These are phyloP conservation scores for Fusarium subtropicale DNA, from an alignment of 2,329 filamentous ascomycete species.

Conservation along the genomic window DNA sequence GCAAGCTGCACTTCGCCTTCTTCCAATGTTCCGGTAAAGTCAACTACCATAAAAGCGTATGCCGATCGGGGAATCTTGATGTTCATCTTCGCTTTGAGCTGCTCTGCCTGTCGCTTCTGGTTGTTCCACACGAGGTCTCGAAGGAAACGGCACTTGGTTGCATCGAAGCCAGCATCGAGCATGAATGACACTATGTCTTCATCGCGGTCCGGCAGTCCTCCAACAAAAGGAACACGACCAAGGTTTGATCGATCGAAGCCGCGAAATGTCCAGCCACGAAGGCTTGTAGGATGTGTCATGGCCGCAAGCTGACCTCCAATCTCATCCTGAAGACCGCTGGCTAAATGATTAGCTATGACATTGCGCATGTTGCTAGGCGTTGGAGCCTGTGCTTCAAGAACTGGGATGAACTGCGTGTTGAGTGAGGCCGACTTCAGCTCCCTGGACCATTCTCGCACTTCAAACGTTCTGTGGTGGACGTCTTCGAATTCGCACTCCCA, in stretches of 20 bases:
- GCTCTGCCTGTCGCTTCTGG: constrained; percentile 64
- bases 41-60: constrained; percentile 74
- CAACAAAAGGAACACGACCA: constrained; percentile 58
- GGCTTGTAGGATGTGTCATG: constrained; percentile 60
- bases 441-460: constrained; percentile 62
- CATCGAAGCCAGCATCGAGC: constrained; percentile 71
- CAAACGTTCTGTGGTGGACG: constrained; percentile 69
- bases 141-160: constrained; percentile 60
- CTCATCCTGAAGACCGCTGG: constrained; percentile 61
- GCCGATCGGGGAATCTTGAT: constrained; percentile 72
- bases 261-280: constrained; percentile 66
- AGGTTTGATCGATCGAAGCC: constrained; percentile 55
- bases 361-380: constrained; percentile 58
- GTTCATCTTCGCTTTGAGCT: constrained; percentile 66
- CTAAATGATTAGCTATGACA: constrained; percentile 62
- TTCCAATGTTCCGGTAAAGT: constrained; percentile 70
- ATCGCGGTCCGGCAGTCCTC: constrained; percentile 61
- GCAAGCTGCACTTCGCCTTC: constrained; percentile 75
- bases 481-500: constrained; percentile 67
- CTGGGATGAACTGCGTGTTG: constrained; percentile 75
- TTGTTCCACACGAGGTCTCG: constrained; percentile 60
- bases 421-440: constrained; percentile 62
- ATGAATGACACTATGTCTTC: constrained; percentile 66
- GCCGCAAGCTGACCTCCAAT: constrained; percentile 64
- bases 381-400: constrained; percentile 71